A percentile compares a stretch with the other conserved stretches of the same genome.
These are phyloP conservation scores for Albugo candida DNA, from an alignment of 352 stramenopile genomes.

Conservation along the genomic window DNA sequence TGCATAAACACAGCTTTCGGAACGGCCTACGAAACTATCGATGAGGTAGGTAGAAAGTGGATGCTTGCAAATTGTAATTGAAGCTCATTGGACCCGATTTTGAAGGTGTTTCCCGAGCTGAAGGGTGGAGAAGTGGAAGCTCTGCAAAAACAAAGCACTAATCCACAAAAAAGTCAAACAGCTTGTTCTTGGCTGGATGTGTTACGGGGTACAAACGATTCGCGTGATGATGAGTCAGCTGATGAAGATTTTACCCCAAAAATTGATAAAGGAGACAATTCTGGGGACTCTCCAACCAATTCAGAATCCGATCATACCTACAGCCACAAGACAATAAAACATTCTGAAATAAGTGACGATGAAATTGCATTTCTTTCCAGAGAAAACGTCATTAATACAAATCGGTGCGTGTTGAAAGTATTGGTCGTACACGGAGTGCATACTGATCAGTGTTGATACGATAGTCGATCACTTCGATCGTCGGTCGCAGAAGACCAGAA, in stretches of 20 bases:
- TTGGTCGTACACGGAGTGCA: too few species aligned
- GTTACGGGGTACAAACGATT: slow-evolving; percentile 6
- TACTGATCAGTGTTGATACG: too few species aligned
- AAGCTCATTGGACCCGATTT: background rate
- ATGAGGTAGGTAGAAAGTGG: slow-evolving; percentile 10
- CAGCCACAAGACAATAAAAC: too few species aligned
- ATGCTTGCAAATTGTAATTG: background rate
- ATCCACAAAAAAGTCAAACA: too few species aligned
- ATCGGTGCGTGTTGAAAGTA: too few species aligned
- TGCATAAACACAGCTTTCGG: slow-evolving; percentile 61
- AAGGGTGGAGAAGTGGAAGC: slow-evolving; percentile 11
- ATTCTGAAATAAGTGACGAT: too few species aligned
- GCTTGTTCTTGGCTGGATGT: slow-evolving; percentile 1
- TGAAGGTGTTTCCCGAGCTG: slow-evolving; percentile 31
- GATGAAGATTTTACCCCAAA: slow-evolving; percentile 31
- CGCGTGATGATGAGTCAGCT: slow-evolving; percentile 22
- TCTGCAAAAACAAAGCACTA: slow-evolving; percentile 5
- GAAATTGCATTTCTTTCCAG: too few species aligned
- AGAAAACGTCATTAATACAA: too few species aligned
- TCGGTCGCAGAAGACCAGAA: too few species aligned
- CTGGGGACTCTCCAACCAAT: too few species aligned
- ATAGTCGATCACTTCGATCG: too few species aligned
- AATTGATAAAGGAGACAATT: slow-evolving; percentile 13
- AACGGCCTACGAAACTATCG: slow-evolving; percentile 36
- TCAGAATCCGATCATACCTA: too few species aligned